Conservation (phyloP, 2,329 filamentous ascomycete species). For the Pleomassaria siparia region DNA sequence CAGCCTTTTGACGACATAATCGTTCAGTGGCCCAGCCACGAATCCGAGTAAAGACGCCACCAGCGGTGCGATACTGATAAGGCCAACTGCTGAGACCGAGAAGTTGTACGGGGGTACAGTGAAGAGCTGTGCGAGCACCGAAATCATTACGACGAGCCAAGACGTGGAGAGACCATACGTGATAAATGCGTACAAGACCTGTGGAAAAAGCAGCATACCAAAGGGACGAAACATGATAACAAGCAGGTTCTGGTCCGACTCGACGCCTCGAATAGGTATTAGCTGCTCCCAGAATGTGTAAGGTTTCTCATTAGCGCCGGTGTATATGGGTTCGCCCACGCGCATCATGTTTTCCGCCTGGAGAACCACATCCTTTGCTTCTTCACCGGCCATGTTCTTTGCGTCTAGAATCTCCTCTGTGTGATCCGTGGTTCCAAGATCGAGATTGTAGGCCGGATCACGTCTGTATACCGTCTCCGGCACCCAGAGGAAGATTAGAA, state of each 20-base stretch:
- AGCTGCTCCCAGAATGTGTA: constrained; percentile 24
- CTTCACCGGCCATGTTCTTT: constrained; percentile 10
- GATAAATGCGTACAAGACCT: constrained; percentile 29
- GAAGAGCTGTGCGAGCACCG: constrained; percentile 30
- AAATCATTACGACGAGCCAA: constrained; percentile 30
- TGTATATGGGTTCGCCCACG: constrained; percentile 15
- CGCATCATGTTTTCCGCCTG: constrained; percentile 11
- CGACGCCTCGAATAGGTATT: constrained; percentile 18
- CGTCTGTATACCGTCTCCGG: constrained; percentile 81
- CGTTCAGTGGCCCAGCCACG: constrained; percentile 70
- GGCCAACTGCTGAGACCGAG: constrained; percentile 25
- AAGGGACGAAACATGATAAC: constrained; percentile 32
- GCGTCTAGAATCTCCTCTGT: constrained; percentile 22
- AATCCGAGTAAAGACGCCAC: constrained; percentile 78
- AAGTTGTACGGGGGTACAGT: constrained; percentile 32
- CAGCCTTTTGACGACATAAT: constrained; percentile 69
- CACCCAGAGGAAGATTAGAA: constrained; percentile 74
- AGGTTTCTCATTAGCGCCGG: constrained; percentile 23
- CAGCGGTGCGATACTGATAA: constrained; percentile 58
- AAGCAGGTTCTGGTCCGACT: constrained; percentile 23
- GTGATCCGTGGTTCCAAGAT: constrained; percentile 48
- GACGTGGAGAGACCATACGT: constrained; percentile 24
- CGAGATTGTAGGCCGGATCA: constrained; percentile 66
- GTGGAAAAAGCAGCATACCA: constrained; percentile 34
- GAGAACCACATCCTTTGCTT: constrained; percentile 12